Evolutionary conservation across 1,284 basidiomycete genomes (phyloP), one percentile per base, ranked within the genome.

Genomic region (Pseudozyma flocculosa): DNA sequence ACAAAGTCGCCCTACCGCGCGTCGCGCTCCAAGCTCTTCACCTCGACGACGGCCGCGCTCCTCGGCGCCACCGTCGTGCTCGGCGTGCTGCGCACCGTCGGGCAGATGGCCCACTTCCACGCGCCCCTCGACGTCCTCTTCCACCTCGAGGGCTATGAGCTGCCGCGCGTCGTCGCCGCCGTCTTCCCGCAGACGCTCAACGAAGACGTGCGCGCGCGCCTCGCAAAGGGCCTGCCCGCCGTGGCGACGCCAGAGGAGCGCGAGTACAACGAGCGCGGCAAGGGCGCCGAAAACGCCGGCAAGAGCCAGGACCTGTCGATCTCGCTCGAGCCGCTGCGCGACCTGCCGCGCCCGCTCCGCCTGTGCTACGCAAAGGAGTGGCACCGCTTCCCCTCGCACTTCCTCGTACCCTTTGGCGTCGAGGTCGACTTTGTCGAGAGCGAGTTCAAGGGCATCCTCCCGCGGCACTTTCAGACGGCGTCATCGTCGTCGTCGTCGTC

Each of bases 351-450:
- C 77, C 53, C 61, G 2, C 42, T 68, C 15, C 32, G 62, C 22
- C 44, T 98, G 2, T 99, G 95, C 80, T 84, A 89, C 50, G 92
- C 88, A 30, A 90, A 93, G 75, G 94, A 98, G 79, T 98, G 95
- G 95, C 83, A 97, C 76, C 84, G 94, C 15, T 99, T 93, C 82
- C 91, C 93, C 0, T 85, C 89, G 1, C 88, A 89, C 76, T 97
- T 89, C 79, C 84, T 94, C 43, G 83, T 97, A 18, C 92, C 94
- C 1, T 84, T 88, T 49, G 88, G 85, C 17, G 82, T 96, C 50
- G 84, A 86, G 42, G 86, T 94, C 15, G 84, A 88, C 59, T 97
- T 92, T 80, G 82, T 97, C 75, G 87, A 90, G 81, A 91, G 88
- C 78, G 90, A 88, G 50, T 95, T 96, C 70, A 83, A 87, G 53